Conservation (phyloP, 1,284 basidiomycete species). For the Cryptococcus sp. region DNA sequence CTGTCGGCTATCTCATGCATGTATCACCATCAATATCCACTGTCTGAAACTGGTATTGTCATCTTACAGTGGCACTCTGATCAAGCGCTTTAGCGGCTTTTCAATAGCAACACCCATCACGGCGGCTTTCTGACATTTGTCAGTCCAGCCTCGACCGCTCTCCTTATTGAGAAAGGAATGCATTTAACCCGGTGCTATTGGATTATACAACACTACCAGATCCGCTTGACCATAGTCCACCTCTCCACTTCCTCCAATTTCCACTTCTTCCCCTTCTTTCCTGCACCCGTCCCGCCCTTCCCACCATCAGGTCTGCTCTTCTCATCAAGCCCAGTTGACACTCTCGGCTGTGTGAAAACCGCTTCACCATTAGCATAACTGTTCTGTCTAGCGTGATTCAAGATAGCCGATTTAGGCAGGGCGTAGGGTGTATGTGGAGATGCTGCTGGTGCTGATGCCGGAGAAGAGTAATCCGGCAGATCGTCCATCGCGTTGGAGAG, state of each 20-base stretch:
- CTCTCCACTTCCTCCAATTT: conserved; percentile 81
- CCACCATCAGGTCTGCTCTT: conserved; percentile 52
- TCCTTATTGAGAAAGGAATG: background rate
- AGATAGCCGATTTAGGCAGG: conserved; percentile 2
- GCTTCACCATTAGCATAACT: background rate
- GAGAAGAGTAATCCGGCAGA: conserved; percentile 57
- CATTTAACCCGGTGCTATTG: background rate
- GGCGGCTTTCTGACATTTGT: too few species aligned
- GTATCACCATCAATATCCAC: background rate
- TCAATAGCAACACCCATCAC: too few species aligned
- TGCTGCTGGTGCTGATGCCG: conserved; percentile 14
- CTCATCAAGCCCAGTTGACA: too few species aligned
- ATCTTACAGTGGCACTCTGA: too few species aligned
- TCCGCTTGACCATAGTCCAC: conserved; percentile 91
- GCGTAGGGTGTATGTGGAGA: conserved; percentile 1
- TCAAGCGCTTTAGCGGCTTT: too few species aligned
- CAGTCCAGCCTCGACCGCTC: too few species aligned
- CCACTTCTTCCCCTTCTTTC: conserved; percentile 62
- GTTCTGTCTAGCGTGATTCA: background rate
- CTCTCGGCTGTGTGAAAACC: too few species aligned
- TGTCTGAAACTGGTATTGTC: too few species aligned
- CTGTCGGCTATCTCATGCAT: background rate
- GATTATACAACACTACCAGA: conserved; percentile 61
- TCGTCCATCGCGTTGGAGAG: conserved; percentile 71
- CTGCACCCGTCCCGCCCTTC: conserved; percentile 58